A percentile compares a stretch with the other conserved stretches of the same genome.
phyloP scores from a whole-genome alignment of 805 yeast genomes.

The Monosporozyma servazzii region DNA sequence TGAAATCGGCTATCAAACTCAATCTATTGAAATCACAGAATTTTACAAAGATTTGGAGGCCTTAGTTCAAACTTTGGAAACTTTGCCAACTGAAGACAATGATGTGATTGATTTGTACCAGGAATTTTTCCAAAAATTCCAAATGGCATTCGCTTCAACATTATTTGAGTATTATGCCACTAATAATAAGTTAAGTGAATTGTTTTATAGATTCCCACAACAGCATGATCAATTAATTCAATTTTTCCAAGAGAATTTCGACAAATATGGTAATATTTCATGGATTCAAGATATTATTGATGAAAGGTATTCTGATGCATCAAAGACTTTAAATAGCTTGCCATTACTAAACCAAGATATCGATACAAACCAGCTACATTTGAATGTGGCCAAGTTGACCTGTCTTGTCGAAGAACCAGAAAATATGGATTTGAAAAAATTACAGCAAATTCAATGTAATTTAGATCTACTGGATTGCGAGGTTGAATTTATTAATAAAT shows the following conservation, averaged over 20 bases:
- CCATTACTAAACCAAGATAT: constrained; percentile 36
- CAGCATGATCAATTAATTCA: constrained; percentile 40
- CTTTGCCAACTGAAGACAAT: constrained; percentile 37
- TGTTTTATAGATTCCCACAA: constrained; percentile 50
- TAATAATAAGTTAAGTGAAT: constrained; percentile 40
- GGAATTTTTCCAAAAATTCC: constrained; percentile 50
- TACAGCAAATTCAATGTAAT: constrained; percentile 42
- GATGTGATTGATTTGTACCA: constrained; percentile 29
- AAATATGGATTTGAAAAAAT: constrained; percentile 5
- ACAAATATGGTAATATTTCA: constrained; percentile 44
- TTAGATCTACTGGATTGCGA: constrained; percentile 45
- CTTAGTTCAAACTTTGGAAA: constrained; percentile 38
- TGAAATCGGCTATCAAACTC: constrained; percentile 38
- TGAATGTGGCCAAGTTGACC: constrained; percentile 65
- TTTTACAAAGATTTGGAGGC: constrained; percentile 56
- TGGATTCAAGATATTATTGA: constrained; percentile 64
- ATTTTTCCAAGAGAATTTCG: constrained; percentile 40
- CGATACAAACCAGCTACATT: constrained; percentile 40
- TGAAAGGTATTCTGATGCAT: constrained; percentile 42
- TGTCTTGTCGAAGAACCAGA: constrained; percentile 35
- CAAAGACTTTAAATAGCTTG: constrained; percentile 37
- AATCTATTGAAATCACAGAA: constrained; percentile 57
- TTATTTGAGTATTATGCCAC: constrained; percentile 52
- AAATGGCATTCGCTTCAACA: constrained; percentile 57
- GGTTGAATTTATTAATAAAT: constrained; percentile 29